These are phyloP conservation scores for Zygoascus sp. DNA, from an alignment of 1,139 yeast genomes.

Conservation along the genomic window DNA sequence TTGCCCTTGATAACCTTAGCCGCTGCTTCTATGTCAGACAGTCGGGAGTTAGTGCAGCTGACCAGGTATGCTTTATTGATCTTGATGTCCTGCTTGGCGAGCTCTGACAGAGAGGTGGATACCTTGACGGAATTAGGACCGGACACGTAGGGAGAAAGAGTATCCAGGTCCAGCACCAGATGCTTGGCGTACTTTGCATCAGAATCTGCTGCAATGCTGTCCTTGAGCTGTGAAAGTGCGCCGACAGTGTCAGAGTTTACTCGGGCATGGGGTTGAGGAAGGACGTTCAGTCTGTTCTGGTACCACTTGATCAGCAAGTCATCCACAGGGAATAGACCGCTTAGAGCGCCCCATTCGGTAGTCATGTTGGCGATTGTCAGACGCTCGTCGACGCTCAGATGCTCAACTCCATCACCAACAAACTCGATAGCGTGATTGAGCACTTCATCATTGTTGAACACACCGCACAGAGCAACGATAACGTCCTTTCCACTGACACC, in stretches of 20 bases:
- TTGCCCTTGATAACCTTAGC: slow-evolving; percentile 78
- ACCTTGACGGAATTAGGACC: slow-evolving; percentile 98
- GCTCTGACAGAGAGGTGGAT: slow-evolving; percentile 69
- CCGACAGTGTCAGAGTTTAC: slow-evolving; percentile 59
- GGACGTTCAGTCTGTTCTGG: slow-evolving; percentile 54
- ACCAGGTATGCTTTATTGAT: slow-evolving; percentile 94
- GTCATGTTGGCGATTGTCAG: slow-evolving; percentile 98
- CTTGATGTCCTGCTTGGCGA: slow-evolving; percentile 66
- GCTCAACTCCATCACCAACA: slow-evolving; percentile 76
- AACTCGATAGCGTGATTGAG: slow-evolving; percentile 96
- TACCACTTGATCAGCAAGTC: slow-evolving; percentile 72
- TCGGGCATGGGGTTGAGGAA: slow-evolving; percentile 84
- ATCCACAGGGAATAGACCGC: slow-evolving; percentile 95
- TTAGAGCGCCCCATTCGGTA: slow-evolving; percentile 98
- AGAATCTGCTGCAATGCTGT: slow-evolving; percentile 51
- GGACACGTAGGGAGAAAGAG: slow-evolving; percentile 84
- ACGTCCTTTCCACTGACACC: slow-evolving; percentile 97
- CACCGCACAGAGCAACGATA: slow-evolving; percentile 91
- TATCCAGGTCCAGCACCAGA: slow-evolving; percentile 70
- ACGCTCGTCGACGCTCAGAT: slow-evolving; percentile 81
- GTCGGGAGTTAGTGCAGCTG: slow-evolving; percentile 94
- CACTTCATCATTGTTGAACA: slow-evolving; percentile 93
- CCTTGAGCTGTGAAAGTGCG: slow-evolving; percentile 36
- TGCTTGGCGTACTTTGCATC: slow-evolving; percentile 88
- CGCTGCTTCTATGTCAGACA: slow-evolving; percentile 91